Percentiles rank a stretch among this genome's conserved stretches.
These are phyloP conservation scores for Trichosanthes truncata DNA, from an alignment of 306 rosid genomes.

Conservation along the genomic window DNA sequence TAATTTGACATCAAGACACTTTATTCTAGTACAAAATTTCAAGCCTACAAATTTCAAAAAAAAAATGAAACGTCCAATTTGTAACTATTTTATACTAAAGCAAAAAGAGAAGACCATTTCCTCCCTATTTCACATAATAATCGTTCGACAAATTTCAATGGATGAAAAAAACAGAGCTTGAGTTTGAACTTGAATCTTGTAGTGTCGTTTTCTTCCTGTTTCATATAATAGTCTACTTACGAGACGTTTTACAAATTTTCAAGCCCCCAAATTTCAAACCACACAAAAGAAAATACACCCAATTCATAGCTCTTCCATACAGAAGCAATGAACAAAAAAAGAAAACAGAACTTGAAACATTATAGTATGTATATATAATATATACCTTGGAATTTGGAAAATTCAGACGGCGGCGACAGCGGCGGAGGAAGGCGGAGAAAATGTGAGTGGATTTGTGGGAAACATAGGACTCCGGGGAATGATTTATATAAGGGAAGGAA, in stretches of 20 bases:
- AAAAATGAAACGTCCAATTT: not conserved
- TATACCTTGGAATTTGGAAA: not conserved
- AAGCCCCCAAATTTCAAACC: not conserved
- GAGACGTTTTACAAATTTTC: not conserved
- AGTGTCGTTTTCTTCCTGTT: not conserved
- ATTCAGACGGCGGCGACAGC: not conserved
- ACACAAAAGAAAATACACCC: not conserved
- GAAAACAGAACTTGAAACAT: not conserved
- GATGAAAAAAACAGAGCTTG: not conserved
- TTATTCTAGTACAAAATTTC: too few species aligned
- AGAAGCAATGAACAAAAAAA: not conserved
- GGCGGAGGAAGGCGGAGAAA: not conserved
- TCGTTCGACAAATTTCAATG: too few species aligned
- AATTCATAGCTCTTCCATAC: not conserved
- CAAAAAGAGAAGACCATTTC: not conserved
- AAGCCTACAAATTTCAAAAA: too few species aligned
- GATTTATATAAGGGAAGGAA: constrained; percentile 49
- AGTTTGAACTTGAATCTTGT: not conserved
- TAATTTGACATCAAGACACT: too few species aligned
- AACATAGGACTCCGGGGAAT: constrained; percentile 28
- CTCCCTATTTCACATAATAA: not conserved
- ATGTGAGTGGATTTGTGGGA: constrained; percentile 22
- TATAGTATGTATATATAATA: not conserved
- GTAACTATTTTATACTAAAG: not conserved
- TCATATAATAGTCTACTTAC: too few species aligned